Evolutionary conservation across 148 eudicot species (phyloP), one percentile per base, ranked within the genome.

Genomic region (Rhododendron kiyosumense): DNA sequence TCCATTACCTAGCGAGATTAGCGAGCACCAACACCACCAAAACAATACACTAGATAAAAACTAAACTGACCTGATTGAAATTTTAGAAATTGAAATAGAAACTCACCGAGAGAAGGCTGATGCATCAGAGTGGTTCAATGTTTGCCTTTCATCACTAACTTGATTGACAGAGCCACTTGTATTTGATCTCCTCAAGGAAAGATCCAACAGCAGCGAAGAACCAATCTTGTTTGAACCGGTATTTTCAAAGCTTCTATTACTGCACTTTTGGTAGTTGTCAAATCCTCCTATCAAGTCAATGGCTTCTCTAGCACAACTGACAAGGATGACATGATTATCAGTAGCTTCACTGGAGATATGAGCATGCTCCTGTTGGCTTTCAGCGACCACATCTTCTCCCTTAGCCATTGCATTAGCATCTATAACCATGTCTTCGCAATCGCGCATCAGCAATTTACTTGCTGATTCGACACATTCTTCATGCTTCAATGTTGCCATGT

Each of bases 101-200:
- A 86, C 93, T 90, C 80, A 96, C 98, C 95, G 88, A 15, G 97
- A 92, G 82, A 97, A 97, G 78, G 95, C 94, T 26, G 99, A 97
- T 80, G 91, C 95, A 79, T 91, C 95, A 26, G 99, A 97, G 83
- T 91, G 99, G 85, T 90, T 92, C 86, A 95, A 87, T 46, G 83
- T 74, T 49, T 86, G 94, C 82, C 90, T 89, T 67, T 88, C 94
- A 82, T 89, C 90, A 85, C 48, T 83, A 28, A 75, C 85, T 82
- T 90, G 90, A 88, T 88, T 91, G 54, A 87, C 88, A 3, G 88
- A 82, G 57, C 87, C 88, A 81, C 87, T 87, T 22, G 90, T 91
- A 87, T 87, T 88, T 79, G 92, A 87, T 82, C 98, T 91, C 86
- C 88, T 93, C 91, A 95, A 83, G 45, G 98, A 91, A 61, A 97